Base-by-base conservation (phyloP, 1,139 yeast genomes). In the Maudiozyma humilis region DNA sequence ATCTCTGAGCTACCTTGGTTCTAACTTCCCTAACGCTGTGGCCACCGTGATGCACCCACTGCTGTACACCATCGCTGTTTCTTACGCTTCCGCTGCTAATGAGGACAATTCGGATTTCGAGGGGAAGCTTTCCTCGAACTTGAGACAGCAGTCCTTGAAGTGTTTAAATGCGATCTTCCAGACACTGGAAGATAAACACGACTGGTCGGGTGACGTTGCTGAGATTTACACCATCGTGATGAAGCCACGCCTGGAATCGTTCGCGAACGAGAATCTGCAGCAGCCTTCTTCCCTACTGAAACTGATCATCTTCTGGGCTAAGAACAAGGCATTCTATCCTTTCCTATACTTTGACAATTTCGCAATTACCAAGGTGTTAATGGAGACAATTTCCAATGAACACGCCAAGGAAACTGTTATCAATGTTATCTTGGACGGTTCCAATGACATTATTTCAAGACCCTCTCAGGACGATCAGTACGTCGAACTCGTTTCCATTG, bases 271-370 rank as follows among this genome's bases (percentile, higher is more conserved):
- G 55, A 89, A 89, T 59, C 68, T 84, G 38, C 94, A 87, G 56
- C 88, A 82, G 55, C 82, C 89, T 1, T 87, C 96, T 0, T 76
- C 95, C 0, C 63, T 89, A 41, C 68, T 89, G 75, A 75, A 70
- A 46, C 62, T 87, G n/a, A 75, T 89, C 53, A 65, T 76, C 4
- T 68, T 75, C 14, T 76, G 95, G 79, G 73, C 91, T 38, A 69
- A 72, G 13, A 65, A 68, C 25, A 68, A 71, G 12, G 66, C 68
- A 23, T 69, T 81, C 34, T 66, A 72, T 41, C 69, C 70, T 17
- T 77, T 82, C 49, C 63, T 86, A 44, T 72, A 73, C 51, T 68
- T 73, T 46, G 81, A 82, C 54, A 73, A 79, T 31, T 70, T 66
- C 48, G 70, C 76, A 3, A 76, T 88, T 3, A 72, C 75, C 0